Evolutionary conservation across 2,329 filamentous ascomycete species (phyloP).

Genomic region (Monosporascus sp.): DNA sequence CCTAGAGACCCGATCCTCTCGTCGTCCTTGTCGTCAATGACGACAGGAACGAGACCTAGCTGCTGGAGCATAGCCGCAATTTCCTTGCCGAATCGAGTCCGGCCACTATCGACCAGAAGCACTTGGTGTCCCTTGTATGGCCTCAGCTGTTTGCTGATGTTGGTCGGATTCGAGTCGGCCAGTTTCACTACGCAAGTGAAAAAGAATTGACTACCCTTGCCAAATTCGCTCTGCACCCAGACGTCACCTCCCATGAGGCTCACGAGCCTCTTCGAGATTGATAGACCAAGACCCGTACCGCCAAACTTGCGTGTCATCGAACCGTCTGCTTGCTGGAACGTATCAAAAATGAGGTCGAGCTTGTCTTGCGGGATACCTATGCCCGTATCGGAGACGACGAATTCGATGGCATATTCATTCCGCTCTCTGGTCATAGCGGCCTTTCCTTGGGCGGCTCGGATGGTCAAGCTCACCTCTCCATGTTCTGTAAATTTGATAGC

Average conservation of each 20-base stretch:
- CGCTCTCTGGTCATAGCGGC: slow-evolving; percentile 55
- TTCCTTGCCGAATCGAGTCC: slow-evolving; percentile 69
- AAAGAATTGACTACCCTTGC: slow-evolving; percentile 89
- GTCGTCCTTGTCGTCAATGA: slow-evolving; percentile 65
- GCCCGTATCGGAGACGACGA: slow-evolving; percentile 91
- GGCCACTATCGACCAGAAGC: slow-evolving; percentile 88
- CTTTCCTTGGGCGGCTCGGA: slow-evolving; percentile 57
- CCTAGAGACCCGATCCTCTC: slow-evolving; percentile 55
- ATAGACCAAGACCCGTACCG: slow-evolving; percentile 87
- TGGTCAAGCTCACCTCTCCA: slow-evolving; percentile 92
- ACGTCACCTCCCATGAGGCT: slow-evolving; percentile 95
- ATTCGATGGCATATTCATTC: slow-evolving; percentile 89
- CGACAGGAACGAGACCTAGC: slow-evolving; percentile 74
- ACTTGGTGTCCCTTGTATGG: slow-evolving; percentile 93
- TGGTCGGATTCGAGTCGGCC: slow-evolving; percentile 70
- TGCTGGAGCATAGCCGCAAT: slow-evolving; percentile 73
- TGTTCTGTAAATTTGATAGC: slow-evolving; percentile 99
- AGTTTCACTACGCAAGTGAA: slow-evolving; percentile 91
- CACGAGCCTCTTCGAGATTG: slow-evolving; percentile 90
- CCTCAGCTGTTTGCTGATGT: slow-evolving; percentile 76
- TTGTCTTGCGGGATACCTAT: slow-evolving; percentile 96
- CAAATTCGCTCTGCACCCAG: slow-evolving; percentile 91
- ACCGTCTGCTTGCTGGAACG: slow-evolving; percentile 96
- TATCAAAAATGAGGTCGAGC: slow-evolving; percentile 95
- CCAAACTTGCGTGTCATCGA: slow-evolving; percentile 96